phyloP scores from a whole-genome alignment of 176 grass and related monocot species.

The Musa troglodytarum region DNA sequence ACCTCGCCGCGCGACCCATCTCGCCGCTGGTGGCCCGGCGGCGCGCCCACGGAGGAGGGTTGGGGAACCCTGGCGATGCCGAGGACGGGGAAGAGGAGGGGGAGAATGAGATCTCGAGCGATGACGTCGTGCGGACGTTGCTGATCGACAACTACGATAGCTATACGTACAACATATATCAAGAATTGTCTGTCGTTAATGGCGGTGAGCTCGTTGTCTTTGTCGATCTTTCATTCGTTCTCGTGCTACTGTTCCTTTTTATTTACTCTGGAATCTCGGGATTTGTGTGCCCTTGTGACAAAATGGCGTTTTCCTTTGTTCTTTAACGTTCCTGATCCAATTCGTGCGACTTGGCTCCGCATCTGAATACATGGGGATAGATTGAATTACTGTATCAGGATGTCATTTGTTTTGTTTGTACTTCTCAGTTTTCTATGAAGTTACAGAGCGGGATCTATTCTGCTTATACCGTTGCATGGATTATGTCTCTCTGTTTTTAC shows the following conservation, averaged over 20 bases:
- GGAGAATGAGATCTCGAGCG: slow-evolving; percentile 4
- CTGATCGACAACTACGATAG: slow-evolving; percentile 95
- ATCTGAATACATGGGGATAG: neutral
- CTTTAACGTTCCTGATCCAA: neutral
- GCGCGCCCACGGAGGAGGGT: neutral
- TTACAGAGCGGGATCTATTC: neutral
- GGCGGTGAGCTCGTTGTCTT: slow-evolving; percentile 40
- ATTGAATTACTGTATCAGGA: neutral
- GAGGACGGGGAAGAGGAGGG: slow-evolving; percentile 8
- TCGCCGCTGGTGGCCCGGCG: neutral
- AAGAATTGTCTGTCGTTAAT: slow-evolving; percentile 87
- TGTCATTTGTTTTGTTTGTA: neutral
- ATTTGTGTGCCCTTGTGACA: too few relatives aligned
- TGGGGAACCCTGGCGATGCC: neutral
- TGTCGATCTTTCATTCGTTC: neutral
- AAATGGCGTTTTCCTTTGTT: neutral
- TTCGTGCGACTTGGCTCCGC: neutral
- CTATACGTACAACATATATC: slow-evolving; percentile 96
- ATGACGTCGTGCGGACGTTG: slow-evolving; percentile 60
- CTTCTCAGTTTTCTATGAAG: neutral
- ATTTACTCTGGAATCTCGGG: too few relatives aligned
- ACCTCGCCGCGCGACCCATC: neutral
- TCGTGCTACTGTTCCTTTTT: too few relatives aligned
- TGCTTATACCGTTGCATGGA: neutral
- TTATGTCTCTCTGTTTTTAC: neutral